A percentile compares a stretch with the other conserved stretches of the same genome.
These are phyloP conservation scores for Blepharisma stoltei DNA, from an alignment of 73 alveolate species.

Conservation along the genomic window DNA sequence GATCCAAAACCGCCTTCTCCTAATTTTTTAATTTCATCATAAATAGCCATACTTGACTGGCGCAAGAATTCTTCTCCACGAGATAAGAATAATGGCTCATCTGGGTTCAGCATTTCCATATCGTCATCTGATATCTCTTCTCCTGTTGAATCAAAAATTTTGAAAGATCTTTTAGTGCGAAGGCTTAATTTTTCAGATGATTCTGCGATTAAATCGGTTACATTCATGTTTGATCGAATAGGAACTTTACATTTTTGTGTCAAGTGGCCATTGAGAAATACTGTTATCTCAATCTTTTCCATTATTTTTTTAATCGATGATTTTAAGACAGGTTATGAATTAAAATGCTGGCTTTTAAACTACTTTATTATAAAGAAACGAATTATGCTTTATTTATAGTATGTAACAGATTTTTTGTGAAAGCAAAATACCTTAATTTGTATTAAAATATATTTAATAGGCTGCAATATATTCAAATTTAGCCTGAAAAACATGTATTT, in stretches of 20 bases:
- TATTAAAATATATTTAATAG: too few relatives aligned
- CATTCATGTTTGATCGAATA: slow-evolving; percentile 13
- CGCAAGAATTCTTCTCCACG: slow-evolving; percentile 27
- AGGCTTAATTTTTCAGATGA: neutral
- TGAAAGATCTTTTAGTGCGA: neutral
- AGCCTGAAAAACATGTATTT: too few relatives aligned
- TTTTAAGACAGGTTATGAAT: too few relatives aligned
- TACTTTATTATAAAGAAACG: too few relatives aligned
- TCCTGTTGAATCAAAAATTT: slow-evolving; percentile 22
- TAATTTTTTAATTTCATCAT: slow-evolving; percentile 50
- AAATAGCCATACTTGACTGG: slow-evolving; percentile 34
- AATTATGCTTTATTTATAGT: too few relatives aligned
- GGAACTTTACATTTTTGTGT: slow-evolving; percentile 23
- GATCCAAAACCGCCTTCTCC: slow-evolving; percentile 98
- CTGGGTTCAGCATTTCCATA: neutral
- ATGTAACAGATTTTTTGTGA: too few relatives aligned
- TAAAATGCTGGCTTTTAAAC: too few relatives aligned
- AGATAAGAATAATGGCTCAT: slow-evolving; percentile 21
- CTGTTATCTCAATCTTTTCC: slow-evolving; percentile 23
- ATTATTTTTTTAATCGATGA: too few relatives aligned
- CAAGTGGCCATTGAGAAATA: slow-evolving; percentile 5
- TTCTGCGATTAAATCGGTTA: slow-evolving; percentile 1
- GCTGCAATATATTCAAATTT: too few relatives aligned
- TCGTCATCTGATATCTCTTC: slow-evolving; percentile 31
- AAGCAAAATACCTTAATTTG: too few relatives aligned